phyloP scores from a whole-genome alignment of 2,329 filamentous ascomycete genomes.

The Stemphylium beticola region DNA sequence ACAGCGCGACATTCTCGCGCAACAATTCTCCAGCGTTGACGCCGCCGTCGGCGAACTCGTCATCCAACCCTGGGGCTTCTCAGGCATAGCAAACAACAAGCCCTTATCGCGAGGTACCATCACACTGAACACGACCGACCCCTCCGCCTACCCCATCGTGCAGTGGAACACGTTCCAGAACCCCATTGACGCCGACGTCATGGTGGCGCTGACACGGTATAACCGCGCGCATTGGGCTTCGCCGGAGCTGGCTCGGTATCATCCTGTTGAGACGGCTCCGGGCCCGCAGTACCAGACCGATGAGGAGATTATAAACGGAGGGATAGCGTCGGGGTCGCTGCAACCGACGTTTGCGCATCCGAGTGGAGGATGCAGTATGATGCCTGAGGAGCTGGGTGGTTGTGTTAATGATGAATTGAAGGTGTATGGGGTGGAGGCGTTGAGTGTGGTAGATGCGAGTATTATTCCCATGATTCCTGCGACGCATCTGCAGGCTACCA shows the following conservation, averaged over 20 bases:
- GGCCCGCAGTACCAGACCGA: slow-evolving; percentile 21
- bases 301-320: slow-evolving; percentile 15
- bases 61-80: slow-evolving; percentile 17
- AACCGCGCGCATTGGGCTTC: slow-evolving; percentile 41
- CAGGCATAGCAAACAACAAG: slow-evolving; percentile 11
- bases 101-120: slow-evolving; percentile 39
- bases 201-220: slow-evolving; percentile 38
- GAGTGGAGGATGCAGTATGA: slow-evolving; percentile 25
- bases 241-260: slow-evolving; percentile 29
- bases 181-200: slow-evolving; percentile 43
- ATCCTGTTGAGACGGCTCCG: slow-evolving; percentile 38
- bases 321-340: slow-evolving; percentile 3
- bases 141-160: slow-evolving; percentile 30
- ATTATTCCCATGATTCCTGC: slow-evolving; percentile 25
- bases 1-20: slow-evolving; percentile 14
- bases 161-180: slow-evolving; percentile 42
- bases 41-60: slow-evolving; percentile 33
- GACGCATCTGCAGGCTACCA: slow-evolving; percentile 29
- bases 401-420: slow-evolving; percentile 19
- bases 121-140: slow-evolving; percentile 39
- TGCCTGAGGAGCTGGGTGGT: slow-evolving; percentile 27
- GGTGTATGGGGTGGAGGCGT: slow-evolving; percentile 26
- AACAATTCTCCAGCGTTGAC: slow-evolving; percentile 5
- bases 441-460: slow-evolving; percentile 37
- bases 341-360: slow-evolving; percentile 24